Percentiles rank a stretch among this genome's conserved stretches.
phyloP scores from a whole-genome alignment of 805 yeast species.

The Cyberlindnera euphorbiiphila region DNA sequence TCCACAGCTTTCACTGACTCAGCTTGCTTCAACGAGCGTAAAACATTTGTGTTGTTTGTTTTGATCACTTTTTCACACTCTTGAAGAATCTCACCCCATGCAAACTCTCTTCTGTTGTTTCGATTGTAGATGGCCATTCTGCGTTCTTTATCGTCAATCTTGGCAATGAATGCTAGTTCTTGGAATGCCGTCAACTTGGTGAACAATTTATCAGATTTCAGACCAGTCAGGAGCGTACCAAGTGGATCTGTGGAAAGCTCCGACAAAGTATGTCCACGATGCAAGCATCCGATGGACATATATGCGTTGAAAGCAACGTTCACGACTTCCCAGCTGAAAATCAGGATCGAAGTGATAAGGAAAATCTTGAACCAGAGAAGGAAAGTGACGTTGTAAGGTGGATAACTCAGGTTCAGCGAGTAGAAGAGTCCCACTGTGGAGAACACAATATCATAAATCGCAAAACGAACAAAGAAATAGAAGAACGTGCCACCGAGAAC shows the following conservation, averaged over 20 bases:
- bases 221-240: constrained; percentile 59
- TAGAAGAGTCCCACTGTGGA: constrained; percentile 29
- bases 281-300: constrained; percentile 68
- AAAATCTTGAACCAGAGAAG: constrained; percentile 30
- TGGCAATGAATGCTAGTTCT: constrained; percentile 64
- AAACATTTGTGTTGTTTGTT: constrained; percentile 42
- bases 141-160: constrained; percentile 42
- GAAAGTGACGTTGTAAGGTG: constrained; percentile 35
- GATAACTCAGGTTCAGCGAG: constrained; percentile 39
- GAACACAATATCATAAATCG: constrained; percentile 38
- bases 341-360: constrained; percentile 33
- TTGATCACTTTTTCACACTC: constrained; percentile 57
- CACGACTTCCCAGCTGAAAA: constrained; percentile 48
- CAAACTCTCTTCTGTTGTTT: constrained; percentile 39
- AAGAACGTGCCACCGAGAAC: constrained; percentile 35
- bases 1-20: constrained; percentile 22
- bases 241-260: constrained; percentile 57
- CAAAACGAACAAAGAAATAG: constrained; percentile 38
- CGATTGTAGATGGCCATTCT: constrained; percentile 53
- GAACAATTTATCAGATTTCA: constrained; percentile 46
- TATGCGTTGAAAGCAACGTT: constrained; percentile 61
- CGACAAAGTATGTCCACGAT: constrained; percentile 59
- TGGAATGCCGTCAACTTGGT: constrained; percentile 68
- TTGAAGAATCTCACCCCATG: constrained; percentile 58
- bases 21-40: constrained; percentile 13